Evolutionary conservation across 2,329 filamentous ascomycete species (phyloP).

Genomic region (Clarireedia monteithiana): DNA sequence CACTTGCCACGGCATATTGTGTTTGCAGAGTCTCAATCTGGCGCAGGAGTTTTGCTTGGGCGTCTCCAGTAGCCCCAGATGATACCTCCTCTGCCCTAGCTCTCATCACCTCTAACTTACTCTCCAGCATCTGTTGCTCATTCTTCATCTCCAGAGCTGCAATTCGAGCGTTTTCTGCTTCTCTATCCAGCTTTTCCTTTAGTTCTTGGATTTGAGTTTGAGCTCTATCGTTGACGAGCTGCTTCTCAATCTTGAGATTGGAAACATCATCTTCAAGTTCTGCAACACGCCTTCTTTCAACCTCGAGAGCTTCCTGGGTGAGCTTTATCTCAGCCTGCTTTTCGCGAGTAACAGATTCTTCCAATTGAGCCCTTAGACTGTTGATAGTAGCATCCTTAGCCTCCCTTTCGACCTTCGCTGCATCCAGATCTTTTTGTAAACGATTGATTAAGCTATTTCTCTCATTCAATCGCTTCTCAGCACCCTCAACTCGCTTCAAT

Average conservation of each 20-base stretch:
- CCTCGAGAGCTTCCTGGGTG: slow-evolving; percentile 59
- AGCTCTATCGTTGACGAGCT: slow-evolving; percentile 62
- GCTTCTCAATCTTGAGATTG: slow-evolving; percentile 72
- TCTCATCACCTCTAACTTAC: slow-evolving; percentile 82
- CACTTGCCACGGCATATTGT: slow-evolving; percentile 87
- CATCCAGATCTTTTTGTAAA: slow-evolving; percentile 49
- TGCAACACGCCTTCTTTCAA: slow-evolving; percentile 49
- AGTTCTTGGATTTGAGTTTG: slow-evolving; percentile 63
- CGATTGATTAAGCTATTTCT: slow-evolving; percentile 43
- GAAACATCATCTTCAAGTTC: slow-evolving; percentile 50
- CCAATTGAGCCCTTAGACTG: slow-evolving; percentile 62
- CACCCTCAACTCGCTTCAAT: slow-evolving; percentile 42
- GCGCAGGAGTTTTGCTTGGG: slow-evolving; percentile 80
- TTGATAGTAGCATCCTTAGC: slow-evolving; percentile 57
- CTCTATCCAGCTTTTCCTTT: slow-evolving; percentile 63
- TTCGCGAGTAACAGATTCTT: slow-evolving; percentile 57
- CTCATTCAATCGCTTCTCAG: slow-evolving; percentile 49
- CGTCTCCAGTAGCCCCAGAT: slow-evolving; percentile 71
- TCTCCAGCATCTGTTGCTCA: slow-evolving; percentile 73
- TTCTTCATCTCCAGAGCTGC: slow-evolving; percentile 70
- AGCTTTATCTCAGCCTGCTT: slow-evolving; percentile 59
- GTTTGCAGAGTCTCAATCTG: slow-evolving; percentile 95
- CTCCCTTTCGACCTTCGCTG: slow-evolving; percentile 54
- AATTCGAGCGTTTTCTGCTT: slow-evolving; percentile 60
- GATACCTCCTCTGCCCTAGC: slow-evolving; percentile 82